Conservation (phyloP, 345 rosid species). For the Moricandia moricandioides region DNA sequence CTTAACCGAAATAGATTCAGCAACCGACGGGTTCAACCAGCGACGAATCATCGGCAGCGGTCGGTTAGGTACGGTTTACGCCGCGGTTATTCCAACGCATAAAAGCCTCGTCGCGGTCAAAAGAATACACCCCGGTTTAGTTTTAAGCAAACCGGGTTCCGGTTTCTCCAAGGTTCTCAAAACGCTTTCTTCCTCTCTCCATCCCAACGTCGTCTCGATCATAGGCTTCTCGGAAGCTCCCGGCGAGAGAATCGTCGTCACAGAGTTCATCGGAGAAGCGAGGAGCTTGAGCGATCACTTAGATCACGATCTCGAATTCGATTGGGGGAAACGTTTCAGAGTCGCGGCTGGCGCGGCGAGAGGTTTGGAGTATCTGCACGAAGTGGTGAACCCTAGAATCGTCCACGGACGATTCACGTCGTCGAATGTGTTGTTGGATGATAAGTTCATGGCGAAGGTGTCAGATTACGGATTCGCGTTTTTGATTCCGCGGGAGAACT, state of each 20-base stretch:
- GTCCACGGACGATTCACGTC: constrained; percentile 68
- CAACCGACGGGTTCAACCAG: constrained; percentile 68
- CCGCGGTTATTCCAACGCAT: constrained; percentile 43
- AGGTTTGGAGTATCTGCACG: constrained; percentile 70
- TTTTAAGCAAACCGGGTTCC: constrained; percentile 62
- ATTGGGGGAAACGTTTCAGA: constrained; percentile 61
- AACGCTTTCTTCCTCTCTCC: constrained; percentile 61
- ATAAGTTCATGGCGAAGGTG: constrained; percentile 45
- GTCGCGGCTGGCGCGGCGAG: constrained; percentile 68
- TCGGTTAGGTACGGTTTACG: constrained; percentile 63
- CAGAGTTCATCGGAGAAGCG: constrained; percentile 51
- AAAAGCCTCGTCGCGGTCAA: constrained; percentile 58
- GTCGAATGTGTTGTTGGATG: constrained; percentile 63
- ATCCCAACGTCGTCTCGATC: constrained; percentile 62
- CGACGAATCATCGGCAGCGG: constrained; percentile 60
- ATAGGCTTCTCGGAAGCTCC: constrained; percentile 82
- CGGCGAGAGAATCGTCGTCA: constrained; percentile 67
- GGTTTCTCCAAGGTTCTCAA: constrained; percentile 59
- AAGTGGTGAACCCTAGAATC: constrained; percentile 45
- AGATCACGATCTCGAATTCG: constrained; percentile 37
- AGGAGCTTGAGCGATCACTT: constrained; percentile 53
- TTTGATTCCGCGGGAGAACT: constrained; percentile 52
- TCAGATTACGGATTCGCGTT: constrained; percentile 71
- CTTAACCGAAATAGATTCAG: constrained; percentile 58
- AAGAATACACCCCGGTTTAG: constrained; percentile 70